Evolutionary conservation across 78 protist genomes (phyloP).

Genomic region (Trichosphaerium sp.): DNA sequence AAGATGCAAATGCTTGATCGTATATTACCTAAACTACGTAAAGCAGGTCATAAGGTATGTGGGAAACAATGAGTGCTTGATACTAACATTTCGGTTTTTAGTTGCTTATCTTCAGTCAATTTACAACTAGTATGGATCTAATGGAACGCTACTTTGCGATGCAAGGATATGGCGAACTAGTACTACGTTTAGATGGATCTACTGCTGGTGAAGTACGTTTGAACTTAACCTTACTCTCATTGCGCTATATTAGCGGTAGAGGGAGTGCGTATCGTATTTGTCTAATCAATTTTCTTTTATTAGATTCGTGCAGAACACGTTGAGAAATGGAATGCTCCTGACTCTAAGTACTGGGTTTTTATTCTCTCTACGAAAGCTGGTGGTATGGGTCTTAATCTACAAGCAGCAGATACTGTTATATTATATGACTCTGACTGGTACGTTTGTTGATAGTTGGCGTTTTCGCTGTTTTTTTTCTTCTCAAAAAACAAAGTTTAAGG

Average conservation of each 20-base stretch:
- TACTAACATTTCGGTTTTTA: too few relatives aligned
- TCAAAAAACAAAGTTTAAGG: background rate
- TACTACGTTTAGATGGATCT: constrained; percentile 80
- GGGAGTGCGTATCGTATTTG: too few relatives aligned
- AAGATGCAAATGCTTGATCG: constrained; percentile 76
- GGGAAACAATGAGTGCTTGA: too few relatives aligned
- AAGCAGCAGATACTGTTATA: constrained; percentile 88
- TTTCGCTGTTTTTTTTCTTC: background rate
- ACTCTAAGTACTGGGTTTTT: constrained; percentile 60
- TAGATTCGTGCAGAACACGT: too few relatives aligned
- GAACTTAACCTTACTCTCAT: too few relatives aligned
- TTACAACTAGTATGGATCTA: constrained; percentile 48
- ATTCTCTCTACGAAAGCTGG: constrained; percentile 88
- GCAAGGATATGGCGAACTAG: constrained; percentile 12
- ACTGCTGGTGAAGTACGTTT: constrained; percentile 65
- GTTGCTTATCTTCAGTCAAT: constrained; percentile 77
- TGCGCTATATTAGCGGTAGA: too few relatives aligned
- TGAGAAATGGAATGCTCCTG: constrained; percentile 35
- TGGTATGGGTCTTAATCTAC: constrained; percentile 91
- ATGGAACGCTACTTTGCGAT: constrained; percentile 56
- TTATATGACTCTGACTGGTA: constrained; percentile 93
- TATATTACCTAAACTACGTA: constrained; percentile 59
- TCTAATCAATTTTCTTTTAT: too few relatives aligned
- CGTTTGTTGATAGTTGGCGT: too few relatives aligned
- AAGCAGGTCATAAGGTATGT: constrained; percentile 38